phyloP scores from a whole-genome alignment of 495 filamentous ascomycete species.

The Talaromyces nanjingensis region DNA sequence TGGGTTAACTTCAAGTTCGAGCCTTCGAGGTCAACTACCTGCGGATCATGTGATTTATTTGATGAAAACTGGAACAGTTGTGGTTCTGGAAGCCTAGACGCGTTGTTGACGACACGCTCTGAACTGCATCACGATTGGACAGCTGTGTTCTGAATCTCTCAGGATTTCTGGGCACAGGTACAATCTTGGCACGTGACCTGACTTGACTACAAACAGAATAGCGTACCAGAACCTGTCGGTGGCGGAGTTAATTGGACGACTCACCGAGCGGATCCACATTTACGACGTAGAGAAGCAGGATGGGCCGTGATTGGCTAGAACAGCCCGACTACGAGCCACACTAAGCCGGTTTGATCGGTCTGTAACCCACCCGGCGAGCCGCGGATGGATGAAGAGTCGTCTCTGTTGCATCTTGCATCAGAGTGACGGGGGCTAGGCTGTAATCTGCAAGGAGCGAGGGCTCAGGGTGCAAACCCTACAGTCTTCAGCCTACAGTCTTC shows the following conservation, averaged over 20 bases:
- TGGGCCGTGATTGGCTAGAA: neutral
- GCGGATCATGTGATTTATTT: neutral
- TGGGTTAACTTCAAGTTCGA: neutral
- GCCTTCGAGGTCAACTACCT: neutral
- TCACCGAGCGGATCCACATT: neutral
- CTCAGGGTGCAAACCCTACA: slow-evolving; percentile 14
- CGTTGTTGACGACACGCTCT: neutral
- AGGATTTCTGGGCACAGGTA: neutral
- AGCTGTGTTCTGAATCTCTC: neutral
- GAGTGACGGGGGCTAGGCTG: slow-evolving; percentile 14
- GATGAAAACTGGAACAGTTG: neutral
- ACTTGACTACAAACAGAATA: neutral
- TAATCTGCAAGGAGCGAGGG: slow-evolving; percentile 22
- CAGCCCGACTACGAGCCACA: neutral
- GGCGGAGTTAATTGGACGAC: neutral
- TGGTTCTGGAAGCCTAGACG: neutral
- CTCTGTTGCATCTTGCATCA: slow-evolving; percentile 11
- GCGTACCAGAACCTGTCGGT: neutral
- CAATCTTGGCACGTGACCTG: neutral
- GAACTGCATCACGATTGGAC: neutral
- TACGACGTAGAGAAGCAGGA: neutral
- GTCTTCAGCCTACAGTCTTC: neutral
- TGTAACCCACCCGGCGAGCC: slow-evolving; percentile 3
- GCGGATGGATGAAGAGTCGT: neutral
- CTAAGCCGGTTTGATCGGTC: neutral